Evolutionary conservation across 2,329 filamentous ascomycete genomes (phyloP).

Genomic region (Clarireedia hainanense): DNA sequence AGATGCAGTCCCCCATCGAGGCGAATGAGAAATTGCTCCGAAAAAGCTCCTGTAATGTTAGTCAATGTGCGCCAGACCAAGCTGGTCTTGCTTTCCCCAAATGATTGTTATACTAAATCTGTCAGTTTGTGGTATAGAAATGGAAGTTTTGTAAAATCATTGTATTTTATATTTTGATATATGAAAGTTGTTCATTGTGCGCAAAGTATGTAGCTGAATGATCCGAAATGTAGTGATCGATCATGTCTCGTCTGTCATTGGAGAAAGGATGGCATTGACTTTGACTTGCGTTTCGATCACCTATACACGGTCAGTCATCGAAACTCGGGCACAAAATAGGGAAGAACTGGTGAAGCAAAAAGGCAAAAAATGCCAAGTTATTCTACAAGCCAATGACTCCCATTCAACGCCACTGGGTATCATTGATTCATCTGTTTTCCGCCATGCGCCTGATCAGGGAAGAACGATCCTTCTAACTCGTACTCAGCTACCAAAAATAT

Average conservation of each 20-base stretch:
- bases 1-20: not conserved
- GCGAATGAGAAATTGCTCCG: too few relatives aligned
- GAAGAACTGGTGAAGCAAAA: not conserved
- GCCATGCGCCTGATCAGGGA: conserved; percentile 3
- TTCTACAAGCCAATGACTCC: conserved; percentile 5
- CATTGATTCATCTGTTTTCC: not conserved
- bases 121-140: not conserved
- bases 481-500: not conserved
- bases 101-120: too few relatives aligned
- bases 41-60: too few relatives aligned
- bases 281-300: conserved; percentile 6
- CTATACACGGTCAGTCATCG: conserved; percentile 6
- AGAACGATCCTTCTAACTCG: not conserved
- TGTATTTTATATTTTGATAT: not conserved
- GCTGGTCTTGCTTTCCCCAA: too few relatives aligned
- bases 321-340: not conserved
- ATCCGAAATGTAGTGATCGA: conserved; percentile 7
- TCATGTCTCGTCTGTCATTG: conserved; percentile 5
- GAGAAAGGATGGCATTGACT: conserved; percentile 7
- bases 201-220: not conserved
- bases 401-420: conserved; percentile 7
- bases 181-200: not conserved
- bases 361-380: not conserved
- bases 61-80: too few relatives aligned
- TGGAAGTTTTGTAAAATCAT: not conserved